These are phyloP conservation scores for Hymenoscyphus occultus DNA, from an alignment of 2,329 filamentous ascomycete species.

Conservation along the genomic window DNA sequence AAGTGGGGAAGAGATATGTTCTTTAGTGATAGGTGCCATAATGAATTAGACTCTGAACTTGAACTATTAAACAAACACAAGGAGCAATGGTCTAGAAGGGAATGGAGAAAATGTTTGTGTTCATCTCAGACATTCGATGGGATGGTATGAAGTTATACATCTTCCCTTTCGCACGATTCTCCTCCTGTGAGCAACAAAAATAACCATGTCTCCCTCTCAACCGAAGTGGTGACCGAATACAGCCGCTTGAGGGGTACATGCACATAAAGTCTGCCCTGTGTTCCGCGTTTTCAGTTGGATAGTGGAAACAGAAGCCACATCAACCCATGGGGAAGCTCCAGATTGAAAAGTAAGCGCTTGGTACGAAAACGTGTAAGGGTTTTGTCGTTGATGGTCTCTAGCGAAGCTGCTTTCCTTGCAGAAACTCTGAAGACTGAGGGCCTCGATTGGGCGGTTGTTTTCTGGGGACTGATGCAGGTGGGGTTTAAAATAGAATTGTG, in stretches of 20 bases:
- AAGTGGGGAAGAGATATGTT: slow-evolving; percentile 59
- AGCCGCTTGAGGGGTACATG: slow-evolving; percentile 5
- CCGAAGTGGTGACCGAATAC: neutral
- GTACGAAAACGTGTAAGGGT: neutral
- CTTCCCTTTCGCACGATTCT: neutral
- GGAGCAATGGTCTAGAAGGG: neutral
- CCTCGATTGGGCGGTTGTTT: slow-evolving; percentile 4
- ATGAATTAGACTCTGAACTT: slow-evolving; percentile 10
- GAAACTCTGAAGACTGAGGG: neutral
- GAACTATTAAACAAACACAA: neutral
- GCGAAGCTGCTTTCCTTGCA: neutral
- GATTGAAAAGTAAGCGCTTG: slow-evolving; percentile 2
- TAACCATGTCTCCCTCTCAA: neutral
- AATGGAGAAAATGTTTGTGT: neutral
- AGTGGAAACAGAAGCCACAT: slow-evolving; percentile 11
- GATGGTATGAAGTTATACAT: slow-evolving; percentile 4
- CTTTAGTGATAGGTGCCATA: slow-evolving; percentile 42
- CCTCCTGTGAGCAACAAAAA: neutral
- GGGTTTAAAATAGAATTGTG: slow-evolving; percentile 3
- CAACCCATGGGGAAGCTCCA: neutral
- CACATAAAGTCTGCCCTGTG: slow-evolving; percentile 2
- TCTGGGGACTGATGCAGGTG: neutral
- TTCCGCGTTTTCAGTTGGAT: neutral
- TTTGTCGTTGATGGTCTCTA: slow-evolving; percentile 2
- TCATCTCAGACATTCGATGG: neutral